Conservation (phyloP, 768 basidiomycete species). For the Xerocomus spinulosus region DNA sequence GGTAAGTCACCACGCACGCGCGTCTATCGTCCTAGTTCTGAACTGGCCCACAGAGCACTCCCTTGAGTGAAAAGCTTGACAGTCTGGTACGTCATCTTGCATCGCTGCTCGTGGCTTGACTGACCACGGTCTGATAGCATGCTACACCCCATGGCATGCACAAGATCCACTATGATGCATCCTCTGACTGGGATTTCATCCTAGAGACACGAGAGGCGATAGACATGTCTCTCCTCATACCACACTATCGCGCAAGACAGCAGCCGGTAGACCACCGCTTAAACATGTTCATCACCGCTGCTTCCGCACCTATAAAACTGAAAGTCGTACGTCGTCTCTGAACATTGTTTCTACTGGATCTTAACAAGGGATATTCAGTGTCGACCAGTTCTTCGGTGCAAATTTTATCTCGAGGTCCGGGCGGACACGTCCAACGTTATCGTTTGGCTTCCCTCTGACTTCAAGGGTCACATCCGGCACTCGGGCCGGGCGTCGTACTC, state of each 20-base stretch:
- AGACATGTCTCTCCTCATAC: conserved; percentile 65
- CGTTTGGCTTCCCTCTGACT: conserved; percentile 76
- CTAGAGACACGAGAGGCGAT: conserved; percentile 49
- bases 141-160: conserved; percentile 44
- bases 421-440: conserved; percentile 67
- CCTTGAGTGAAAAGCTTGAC: conserved; percentile 15
- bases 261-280: conserved; percentile 71
- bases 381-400: conserved; percentile 48
- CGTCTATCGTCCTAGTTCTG: background rate
- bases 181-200: conserved; percentile 65
- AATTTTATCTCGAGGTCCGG: conserved; percentile 61
- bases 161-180: conserved; percentile 59
- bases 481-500: conserved; percentile 55
- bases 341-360: background rate
- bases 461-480: conserved; percentile 61
- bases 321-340: conserved; percentile 63
- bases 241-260: conserved; percentile 72
- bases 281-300: conserved; percentile 59
- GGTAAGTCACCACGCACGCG: conserved; percentile 15
- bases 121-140: conserved; percentile 16
- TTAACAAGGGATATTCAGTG: conserved; percentile 37
- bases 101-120: background rate
- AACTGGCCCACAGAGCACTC: conserved; percentile 22
- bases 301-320: conserved; percentile 53
- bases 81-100: conserved; percentile 11